These are phyloP conservation scores for Aspergillus terreus DNA, from an alignment of 2,329 filamentous ascomycete genomes.

Conservation along the genomic window DNA sequence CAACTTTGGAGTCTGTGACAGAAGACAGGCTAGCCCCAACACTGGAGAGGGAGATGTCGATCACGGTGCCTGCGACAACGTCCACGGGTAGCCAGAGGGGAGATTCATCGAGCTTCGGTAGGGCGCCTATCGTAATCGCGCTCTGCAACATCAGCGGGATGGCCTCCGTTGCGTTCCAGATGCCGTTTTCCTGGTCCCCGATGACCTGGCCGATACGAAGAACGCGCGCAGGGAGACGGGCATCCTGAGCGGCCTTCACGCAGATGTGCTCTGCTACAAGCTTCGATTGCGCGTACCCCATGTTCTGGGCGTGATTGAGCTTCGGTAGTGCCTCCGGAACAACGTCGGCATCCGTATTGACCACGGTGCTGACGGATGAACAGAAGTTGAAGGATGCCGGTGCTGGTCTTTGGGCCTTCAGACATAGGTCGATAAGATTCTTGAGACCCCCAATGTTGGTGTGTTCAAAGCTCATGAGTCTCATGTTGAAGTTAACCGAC, in stretches of 20 bases:
- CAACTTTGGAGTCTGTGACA: constrained; percentile 7
- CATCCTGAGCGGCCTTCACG: constrained; percentile 17
- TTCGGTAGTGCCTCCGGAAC: constrained; percentile 36
- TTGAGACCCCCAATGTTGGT: constrained; percentile 50
- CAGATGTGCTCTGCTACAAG: constrained; percentile 33
- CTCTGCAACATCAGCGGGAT: constrained; percentile 52
- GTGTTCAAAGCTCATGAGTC: constrained; percentile 53
- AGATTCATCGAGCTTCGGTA: constrained; percentile 47
- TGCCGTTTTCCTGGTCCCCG: constrained; percentile 24
- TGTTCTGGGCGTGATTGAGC: constrained; percentile 35
- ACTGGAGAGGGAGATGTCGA: constrained; percentile 24
- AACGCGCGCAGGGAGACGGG: constrained; percentile 18
- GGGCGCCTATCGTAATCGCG: constrained; percentile 40
- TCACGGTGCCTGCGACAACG: constrained; percentile 34
- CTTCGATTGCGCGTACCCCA: constrained; percentile 44
- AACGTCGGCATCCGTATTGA: constrained; percentile 19
- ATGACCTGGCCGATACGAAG: constrained; percentile 35
- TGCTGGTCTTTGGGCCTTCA: constrained; percentile 24
- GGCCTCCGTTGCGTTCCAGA: constrained; percentile 31
- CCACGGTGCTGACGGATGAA: constrained; percentile 47
- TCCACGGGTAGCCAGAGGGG: constrained; percentile 45
- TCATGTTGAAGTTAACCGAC: constrained; percentile 62
- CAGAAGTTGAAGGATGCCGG: constrained; percentile 48
- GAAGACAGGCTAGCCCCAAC: constrained; percentile 3
- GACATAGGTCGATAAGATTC: constrained; percentile 40